Percentiles rank a stretch among this genome's conserved stretches.
Conservation (phyloP, 805 yeast species). For the Candida vaughaniae region DNA sequence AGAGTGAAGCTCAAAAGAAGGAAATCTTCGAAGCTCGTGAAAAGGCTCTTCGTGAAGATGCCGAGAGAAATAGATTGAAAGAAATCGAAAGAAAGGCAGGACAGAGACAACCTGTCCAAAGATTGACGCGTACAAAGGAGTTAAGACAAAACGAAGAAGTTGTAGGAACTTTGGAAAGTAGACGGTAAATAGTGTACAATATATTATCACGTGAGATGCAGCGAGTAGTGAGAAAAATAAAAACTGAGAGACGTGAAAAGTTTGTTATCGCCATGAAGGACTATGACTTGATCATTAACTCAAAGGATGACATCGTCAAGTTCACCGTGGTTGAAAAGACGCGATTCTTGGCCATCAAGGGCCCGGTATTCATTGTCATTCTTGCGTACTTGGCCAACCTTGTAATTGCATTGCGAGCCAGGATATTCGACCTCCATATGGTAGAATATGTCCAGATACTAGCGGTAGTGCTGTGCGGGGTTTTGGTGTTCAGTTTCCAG, state of each 20-base stretch:
- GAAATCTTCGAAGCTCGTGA: conserved; percentile 64
- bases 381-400: conserved; percentile 3
- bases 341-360: neutral
- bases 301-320: conserved; percentile 10
- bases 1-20: conserved; percentile 66
- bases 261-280: conserved; percentile 6
- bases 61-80: conserved; percentile 45
- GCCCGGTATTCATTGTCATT: conserved; percentile 1
- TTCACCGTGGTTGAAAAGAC: conserved; percentile 10
- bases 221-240: too few relatives aligned
- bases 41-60: conserved; percentile 73
- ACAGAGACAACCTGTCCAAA: conserved; percentile 38
- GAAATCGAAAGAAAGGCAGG: conserved; percentile 49
- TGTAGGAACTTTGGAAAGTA: conserved; percentile 48
- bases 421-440: neutral
- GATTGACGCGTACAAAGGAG: conserved; percentile 50
- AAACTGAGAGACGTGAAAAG: too few relatives aligned
- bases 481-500: conserved; percentile 11
- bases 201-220: too few relatives aligned
- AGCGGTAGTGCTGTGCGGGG: neutral
- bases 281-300: conserved; percentile 9
- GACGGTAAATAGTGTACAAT: neutral
- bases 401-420: neutral
- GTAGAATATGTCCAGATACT: neutral
- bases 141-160: conserved; percentile 70